Base-by-base conservation (phyloP, 2,329 filamentous ascomycete genomes). In the Calonectria pauciramosa region DNA sequence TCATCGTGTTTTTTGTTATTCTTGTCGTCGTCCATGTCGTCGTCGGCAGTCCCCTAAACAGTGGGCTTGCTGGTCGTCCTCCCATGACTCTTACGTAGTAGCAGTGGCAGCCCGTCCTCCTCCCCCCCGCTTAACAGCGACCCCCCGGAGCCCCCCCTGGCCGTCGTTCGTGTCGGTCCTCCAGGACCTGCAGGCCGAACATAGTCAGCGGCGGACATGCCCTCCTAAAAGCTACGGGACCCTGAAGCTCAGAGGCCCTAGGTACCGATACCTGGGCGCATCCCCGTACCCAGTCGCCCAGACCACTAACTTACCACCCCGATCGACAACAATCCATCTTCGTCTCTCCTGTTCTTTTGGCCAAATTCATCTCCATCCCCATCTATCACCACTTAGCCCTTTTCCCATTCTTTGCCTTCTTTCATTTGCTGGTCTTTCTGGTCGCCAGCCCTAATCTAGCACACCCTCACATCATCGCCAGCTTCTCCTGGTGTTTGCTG, bases 271-370 rank as follows among this genome's bases (percentile, higher is more conserved):
- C 68, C 63, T 49, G 11, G 38, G 26, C 63, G 44, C 54, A 54
- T 64, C 68, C 68, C 72, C 23, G 68, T 74, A 56, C 72, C 52
- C 51, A 47, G 56, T 41, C 36, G 11, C 56, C 60, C 20, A 49
- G 68, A 60, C 49, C 63, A 51, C 49, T 72, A 68, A 54, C 70
- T 54, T 63, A 63, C 56, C 56, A 63, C 28, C 69, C 47, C 54
- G 47, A 72, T 75, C 69, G 69, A 72, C 69, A 68, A 52, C 59
- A 71, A 60, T 73, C 51, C 60, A 75, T 68, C 72, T 70, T 75
- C 68, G 69, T 64, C 69, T 75, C 72, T 72, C 72, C 68, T 72
- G 72, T 72, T 71, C 41, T 59, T 41, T 52, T 70, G 51, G 67
- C 71, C 60, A 73, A 70, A 67, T 44, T 65, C 71, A 70, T 47